Conservation (phyloP, 2,329 filamentous ascomycete species). For the Exophiala lecanii-corni region DNA sequence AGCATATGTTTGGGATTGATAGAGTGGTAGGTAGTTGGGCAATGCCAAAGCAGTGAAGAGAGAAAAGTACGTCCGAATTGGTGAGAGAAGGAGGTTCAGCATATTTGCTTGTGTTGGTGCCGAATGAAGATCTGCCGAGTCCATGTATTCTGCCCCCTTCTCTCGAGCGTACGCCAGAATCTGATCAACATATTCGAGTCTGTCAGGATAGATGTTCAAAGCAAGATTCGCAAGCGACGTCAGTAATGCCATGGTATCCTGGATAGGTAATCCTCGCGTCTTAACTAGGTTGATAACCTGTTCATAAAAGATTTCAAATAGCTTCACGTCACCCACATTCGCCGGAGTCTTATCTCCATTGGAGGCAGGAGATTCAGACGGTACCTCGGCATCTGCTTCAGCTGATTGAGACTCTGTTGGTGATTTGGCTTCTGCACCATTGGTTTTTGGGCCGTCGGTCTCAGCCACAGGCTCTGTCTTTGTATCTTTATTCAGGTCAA, state of each 20-base stretch:
- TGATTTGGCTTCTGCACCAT: constrained; percentile 31
- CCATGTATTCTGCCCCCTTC: constrained; percentile 83
- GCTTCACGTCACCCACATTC: constrained; percentile 63
- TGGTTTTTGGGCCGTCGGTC: constrained; percentile 22
- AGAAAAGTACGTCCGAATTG: constrained; percentile 82
- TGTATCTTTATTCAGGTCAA: constrained; percentile 53
- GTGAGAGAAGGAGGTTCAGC: constrained; percentile 82
- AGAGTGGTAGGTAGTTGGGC: constrained; percentile 84
- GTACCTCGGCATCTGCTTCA: constrained; percentile 27
- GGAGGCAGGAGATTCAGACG: constrained; percentile 15
- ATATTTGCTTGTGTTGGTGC: constrained; percentile 82
- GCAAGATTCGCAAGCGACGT: constrained; percentile 93
- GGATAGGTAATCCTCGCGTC: constrained; percentile 82
- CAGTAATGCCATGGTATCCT: constrained; percentile 87
- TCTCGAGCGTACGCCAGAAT: constrained; percentile 81
- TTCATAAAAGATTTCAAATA: constrained; percentile 96
- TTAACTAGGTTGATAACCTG: constrained; percentile 93
- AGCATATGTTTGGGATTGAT: constrained; percentile 87
- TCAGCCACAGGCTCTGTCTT: constrained; percentile 30
- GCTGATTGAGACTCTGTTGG: constrained; percentile 30
- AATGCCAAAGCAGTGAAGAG: constrained; percentile 94
- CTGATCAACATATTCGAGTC: constrained; percentile 82
- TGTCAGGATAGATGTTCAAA: constrained; percentile 88
- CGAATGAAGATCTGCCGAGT: constrained; percentile 92
- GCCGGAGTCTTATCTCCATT: constrained; percentile 33